These are phyloP conservation scores for Diutina catenulata DNA, from an alignment of 1,139 yeast species.

Conservation along the genomic window DNA sequence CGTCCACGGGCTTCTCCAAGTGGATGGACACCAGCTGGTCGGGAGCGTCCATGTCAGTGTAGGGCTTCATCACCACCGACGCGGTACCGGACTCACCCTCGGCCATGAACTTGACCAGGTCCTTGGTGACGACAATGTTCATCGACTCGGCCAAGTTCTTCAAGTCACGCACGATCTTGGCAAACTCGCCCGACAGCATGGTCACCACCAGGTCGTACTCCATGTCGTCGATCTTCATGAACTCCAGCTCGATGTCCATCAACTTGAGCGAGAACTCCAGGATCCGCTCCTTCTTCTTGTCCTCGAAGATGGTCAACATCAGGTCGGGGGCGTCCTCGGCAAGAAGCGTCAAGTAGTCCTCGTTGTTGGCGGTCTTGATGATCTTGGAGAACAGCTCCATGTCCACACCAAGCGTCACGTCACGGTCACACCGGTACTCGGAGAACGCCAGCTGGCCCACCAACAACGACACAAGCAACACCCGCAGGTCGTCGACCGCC, in stretches of 20 bases:
- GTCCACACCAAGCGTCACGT: slow-evolving; percentile 85
- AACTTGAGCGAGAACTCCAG: slow-evolving; percentile 86
- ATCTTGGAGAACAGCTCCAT: slow-evolving; percentile 78
- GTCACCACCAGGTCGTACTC: slow-evolving; percentile 79
- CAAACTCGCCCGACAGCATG: slow-evolving; percentile 81
- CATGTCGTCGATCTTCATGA: slow-evolving; percentile 87
- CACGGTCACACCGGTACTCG: slow-evolving; percentile 92
- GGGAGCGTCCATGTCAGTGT: slow-evolving; percentile 69
- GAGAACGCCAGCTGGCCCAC: slow-evolving; percentile 87
- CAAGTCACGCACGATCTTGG: slow-evolving; percentile 84
- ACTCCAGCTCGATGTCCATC: slow-evolving; percentile 95
- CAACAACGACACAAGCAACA: slow-evolving; percentile 75
- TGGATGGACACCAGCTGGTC: slow-evolving; percentile 65
- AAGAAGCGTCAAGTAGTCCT: slow-evolving; percentile 76
- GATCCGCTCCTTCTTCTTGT: slow-evolving; percentile 78
- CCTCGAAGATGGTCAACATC: slow-evolving; percentile 79
- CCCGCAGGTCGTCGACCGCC: slow-evolving; percentile 97
- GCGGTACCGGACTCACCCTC: slow-evolving; percentile 94
- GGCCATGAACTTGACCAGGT: slow-evolving; percentile 78
- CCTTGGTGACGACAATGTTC: slow-evolving; percentile 80
- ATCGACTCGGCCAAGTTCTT: slow-evolving; percentile 79
- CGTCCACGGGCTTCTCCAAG: slow-evolving; percentile 76
- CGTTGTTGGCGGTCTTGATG: slow-evolving; percentile 82
- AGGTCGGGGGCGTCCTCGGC: slow-evolving; percentile 90
- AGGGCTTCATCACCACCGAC: slow-evolving; percentile 75